phyloP scores from a whole-genome alignment of 192 early-diverging fungal species.

The Fimicolochytrium jonesii region DNA sequence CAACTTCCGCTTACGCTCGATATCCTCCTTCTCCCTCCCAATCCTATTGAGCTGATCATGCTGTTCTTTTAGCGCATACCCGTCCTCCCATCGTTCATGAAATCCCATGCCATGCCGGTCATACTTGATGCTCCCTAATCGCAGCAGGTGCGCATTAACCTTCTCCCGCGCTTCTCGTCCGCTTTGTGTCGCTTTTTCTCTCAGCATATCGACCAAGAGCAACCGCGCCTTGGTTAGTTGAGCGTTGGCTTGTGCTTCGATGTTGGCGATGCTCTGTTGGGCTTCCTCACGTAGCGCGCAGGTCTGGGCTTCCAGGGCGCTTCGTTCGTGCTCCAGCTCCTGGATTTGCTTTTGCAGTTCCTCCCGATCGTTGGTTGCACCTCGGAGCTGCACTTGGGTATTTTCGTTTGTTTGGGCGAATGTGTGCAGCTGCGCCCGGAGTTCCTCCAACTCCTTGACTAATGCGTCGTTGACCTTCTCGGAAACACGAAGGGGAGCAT shows the following conservation, averaged over 20 bases:
- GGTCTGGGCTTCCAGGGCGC: background rate
- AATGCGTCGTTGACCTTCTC: background rate
- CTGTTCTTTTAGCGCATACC: conserved; percentile 16
- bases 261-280: background rate
- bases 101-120: conserved; percentile 24
- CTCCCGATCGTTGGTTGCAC: background rate
- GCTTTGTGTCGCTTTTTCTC: background rate
- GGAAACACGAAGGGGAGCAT: too few species aligned
- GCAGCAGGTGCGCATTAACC: background rate
- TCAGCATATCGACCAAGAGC: background rate
- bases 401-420: background rate
- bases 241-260: background rate
- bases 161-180: background rate
- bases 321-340: background rate
- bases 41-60: conserved; percentile 12
- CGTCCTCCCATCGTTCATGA: conserved; percentile 27
- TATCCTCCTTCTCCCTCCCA: conserved; percentile 20
- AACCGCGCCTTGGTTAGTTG: conserved; percentile 7
- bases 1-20: conserved; percentile 20
- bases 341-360: background rate
- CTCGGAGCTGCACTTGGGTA: too few species aligned
- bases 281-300: background rate
- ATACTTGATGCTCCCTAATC: conserved; percentile 4
- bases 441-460: background rate
- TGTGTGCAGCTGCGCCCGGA: background rate